phyloP scores from a whole-genome alignment of 106 monocot genomes.

The Cymbidium sinense region DNA sequence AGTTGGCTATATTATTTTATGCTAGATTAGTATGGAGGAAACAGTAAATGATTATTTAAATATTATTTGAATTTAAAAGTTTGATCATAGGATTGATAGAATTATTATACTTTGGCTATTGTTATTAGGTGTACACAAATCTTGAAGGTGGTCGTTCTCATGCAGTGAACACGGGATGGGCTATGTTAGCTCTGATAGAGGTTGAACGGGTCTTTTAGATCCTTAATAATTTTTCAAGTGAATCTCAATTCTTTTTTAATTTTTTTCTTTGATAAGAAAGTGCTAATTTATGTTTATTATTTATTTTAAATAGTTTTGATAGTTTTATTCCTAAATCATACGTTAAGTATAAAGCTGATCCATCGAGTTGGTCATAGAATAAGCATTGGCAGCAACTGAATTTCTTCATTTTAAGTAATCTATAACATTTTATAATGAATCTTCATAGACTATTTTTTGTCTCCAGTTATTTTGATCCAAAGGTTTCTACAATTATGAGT shows the following conservation, averaged over 20 bases:
- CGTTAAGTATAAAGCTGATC: too few species aligned
- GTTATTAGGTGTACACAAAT: slow-evolving; percentile 7
- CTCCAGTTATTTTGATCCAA: too few species aligned
- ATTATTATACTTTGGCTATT: background rate
- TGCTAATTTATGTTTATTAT: background rate
- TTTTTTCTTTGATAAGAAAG: background rate
- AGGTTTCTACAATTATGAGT: too few species aligned
- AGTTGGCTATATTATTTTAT: background rate
- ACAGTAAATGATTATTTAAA: background rate
- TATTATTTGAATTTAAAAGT: background rate
- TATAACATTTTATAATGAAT: background rate
- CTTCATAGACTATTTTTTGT: background rate
- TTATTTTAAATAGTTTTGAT: background rate
- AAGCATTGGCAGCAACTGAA: background rate
- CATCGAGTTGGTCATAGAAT: background rate
- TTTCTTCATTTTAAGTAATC: background rate
- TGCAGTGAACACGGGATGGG: slow-evolving; percentile 12
- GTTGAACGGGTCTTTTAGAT: slow-evolving; percentile 1
- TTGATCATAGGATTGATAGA: background rate
- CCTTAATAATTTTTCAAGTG: background rate
- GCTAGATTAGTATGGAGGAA: too few species aligned
- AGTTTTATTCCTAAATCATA: background rate
- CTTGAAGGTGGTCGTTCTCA: slow-evolving; percentile 3
- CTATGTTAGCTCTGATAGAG: slow-evolving; percentile 8
- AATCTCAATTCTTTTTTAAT: background rate